Base-by-base conservation (phyloP, 352 stramenopile species). In the Peronospora tabacina region DNA sequence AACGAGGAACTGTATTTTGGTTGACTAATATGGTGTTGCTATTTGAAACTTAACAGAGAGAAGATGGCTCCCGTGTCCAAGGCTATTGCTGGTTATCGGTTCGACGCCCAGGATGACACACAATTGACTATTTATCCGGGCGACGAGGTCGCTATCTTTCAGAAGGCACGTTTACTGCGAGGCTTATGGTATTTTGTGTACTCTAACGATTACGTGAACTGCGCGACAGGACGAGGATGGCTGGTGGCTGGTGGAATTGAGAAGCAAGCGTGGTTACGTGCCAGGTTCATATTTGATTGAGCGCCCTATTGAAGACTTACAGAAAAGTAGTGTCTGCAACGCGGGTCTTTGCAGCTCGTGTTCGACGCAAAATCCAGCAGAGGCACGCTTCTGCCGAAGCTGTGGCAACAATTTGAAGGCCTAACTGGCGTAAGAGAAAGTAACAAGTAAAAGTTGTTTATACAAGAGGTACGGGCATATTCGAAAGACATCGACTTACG, bases 251-350 rank as follows among this genome's bases (percentile, higher is more conserved):
- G 80, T 87, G 32, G 74, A 87, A 20, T 52, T 88, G 34, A 52
- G 68, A 46, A 74, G 69, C 47, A 68, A 83, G 37, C 80, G 80
- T 36, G 80, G 80, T 19, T 91, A 89, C 55, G 80, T 91, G 9
- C 80, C 80, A 13, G 80, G 80, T 11, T 91, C 80, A 15, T 91
- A 91, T 55, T 61, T 91, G 48, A 82, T 91, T 40, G 80, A 89
- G 53, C 72, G 82, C 29, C 77, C 73, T 7, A 61, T 70, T 32
- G 61, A 72, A 56, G 44, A 72, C 40, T 52, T 55, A 35, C 62
- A 68, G 53, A 68, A 68, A 35, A 66, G 52, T 38, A 67, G 49
- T 35, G 17, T 52, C 5, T 65, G 48, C 19, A 70, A 52, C 19
- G 64, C 77, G 6, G 80, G 77, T 15, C 60, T 88, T 34, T 91